A percentile compares a stretch with the other conserved stretches of the same genome.
Conservation (phyloP, 2,329 filamentous ascomycete genomes). For the Orbilia oligospora region DNA sequence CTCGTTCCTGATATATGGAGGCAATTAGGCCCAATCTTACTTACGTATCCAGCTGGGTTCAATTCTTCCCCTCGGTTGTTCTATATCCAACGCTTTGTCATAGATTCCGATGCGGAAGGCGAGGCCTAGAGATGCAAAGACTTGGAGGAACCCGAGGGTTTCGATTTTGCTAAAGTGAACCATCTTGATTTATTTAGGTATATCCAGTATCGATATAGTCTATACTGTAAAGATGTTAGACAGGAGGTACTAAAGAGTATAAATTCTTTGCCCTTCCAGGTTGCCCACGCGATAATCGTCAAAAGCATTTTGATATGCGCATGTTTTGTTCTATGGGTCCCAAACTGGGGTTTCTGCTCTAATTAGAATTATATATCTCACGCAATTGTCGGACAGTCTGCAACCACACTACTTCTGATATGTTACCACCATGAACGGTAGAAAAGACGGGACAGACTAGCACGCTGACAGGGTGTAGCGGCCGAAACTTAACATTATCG, state of each 20-base stretch:
- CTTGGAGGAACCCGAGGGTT: not conserved
- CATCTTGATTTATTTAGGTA: not conserved
- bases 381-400: not conserved
- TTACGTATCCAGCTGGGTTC: not conserved
- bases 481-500: too few species aligned
- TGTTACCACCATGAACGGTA: not conserved
- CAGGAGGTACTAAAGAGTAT: too few species aligned
- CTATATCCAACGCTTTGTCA: not conserved
- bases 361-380: constrained; percentile 10
- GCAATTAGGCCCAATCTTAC: not conserved
- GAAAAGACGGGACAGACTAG: not conserved
- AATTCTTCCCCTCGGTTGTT: not conserved
- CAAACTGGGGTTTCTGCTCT: not conserved
- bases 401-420: not conserved
- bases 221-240: too few species aligned
- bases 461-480: too few species aligned
- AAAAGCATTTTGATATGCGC: not conserved
- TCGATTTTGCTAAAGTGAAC: not conserved
- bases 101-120: not conserved
- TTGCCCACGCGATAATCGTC: not conserved
- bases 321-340: not conserved
- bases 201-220: too few species aligned
- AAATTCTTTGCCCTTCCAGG: not conserved
- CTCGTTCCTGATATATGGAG: too few species aligned
- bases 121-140: not conserved